Base-by-base conservation (phyloP, 768 basidiomycete species). In the Sarcomyxa edulis region DNA sequence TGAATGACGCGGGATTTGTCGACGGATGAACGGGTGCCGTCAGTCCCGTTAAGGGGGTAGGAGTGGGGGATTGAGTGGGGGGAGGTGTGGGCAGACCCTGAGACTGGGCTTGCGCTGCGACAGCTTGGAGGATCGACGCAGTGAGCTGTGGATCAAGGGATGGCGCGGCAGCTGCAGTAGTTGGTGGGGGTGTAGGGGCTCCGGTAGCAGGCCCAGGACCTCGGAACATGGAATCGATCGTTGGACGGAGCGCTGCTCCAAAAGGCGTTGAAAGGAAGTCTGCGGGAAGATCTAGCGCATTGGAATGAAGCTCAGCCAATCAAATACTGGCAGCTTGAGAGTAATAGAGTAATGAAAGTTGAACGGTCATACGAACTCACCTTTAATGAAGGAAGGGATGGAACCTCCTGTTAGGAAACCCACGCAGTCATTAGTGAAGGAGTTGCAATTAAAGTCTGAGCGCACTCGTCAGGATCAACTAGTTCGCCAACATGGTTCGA, bases 381-480 rank as follows among this genome's bases (percentile, higher is more conserved):
- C 84, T 62, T 76, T 86, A 46, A 97, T 88, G 60, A 79, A 91
- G 3, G 69, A 47, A 3, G 93, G 93, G 38, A 96, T 87, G 11
- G 78, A 77, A 3, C 71, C 71, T 20, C 92, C 91, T 0, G 89
- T 95, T 33, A 97, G 61, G 53, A 96, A 93, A 2, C 85, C 91
- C 23, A 91, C 63, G 42, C 80, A 80, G 47, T 95, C 91, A 43
- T 84, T 89, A 2, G 91, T 93, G 48, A 97, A 97, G 2, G 88
- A 85, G 58, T 97, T 97, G 60, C 93, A 96, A 51, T 96, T 96
- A 48, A 94, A 94, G 29, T 95, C 90, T 84, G 45, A 10, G n/a
- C 8, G 34, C 15, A 32, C 34, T 15, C 25, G 16, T 8, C 7
- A 12, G 10, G 12, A 18, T 19, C 28, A 8, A 32, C 18, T 9